Base-by-base conservation (phyloP, 2,329 filamentous ascomycete genomes). In the Biscogniauxia mediterranea region DNA sequence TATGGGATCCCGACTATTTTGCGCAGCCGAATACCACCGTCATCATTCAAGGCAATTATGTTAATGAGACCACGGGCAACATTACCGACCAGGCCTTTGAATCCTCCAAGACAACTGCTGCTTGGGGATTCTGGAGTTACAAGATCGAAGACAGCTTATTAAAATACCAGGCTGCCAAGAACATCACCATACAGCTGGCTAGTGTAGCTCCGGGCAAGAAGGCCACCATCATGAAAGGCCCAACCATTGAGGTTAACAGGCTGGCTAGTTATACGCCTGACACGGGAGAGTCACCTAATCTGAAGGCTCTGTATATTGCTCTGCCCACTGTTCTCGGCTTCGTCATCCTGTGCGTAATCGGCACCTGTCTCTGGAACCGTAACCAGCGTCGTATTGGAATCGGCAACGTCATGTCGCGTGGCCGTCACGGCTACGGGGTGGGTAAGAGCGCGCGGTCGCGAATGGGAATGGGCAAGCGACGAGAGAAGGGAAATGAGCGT, bases 311-410 rank as follows among this genome's bases (percentile, higher is more conserved):
- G 52, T 77, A 78, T 69, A 83, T 87, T 65, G 84, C 79, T 15
- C 76, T 87, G 5, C 84, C 84, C 19, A 73, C 77, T 58, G 74
- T 83, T 20, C 72, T 84, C n/a, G 80, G 79, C 55, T 76, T 80
- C 68, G 73, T 84, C 58, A 54, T 76, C 51, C 62, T 85, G 55
- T 75, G 83, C 64, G 61, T 85, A 67, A 52, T 87, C 75, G 78
- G 88, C 74, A 71, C 86, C 74, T 79, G 82, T 76, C 58, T 88
- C 78, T 85, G 80, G 78, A 84, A 85, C 73, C 76, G 79, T 58
- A 78, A 80, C 68, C 73, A 77, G n/a, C 79, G 84, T 59, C 71
- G 71, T 62, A 83, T 86, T 62, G 74, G 75, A 4, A 69, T 86
- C 54, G 83, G 81, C 57, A 83, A 80, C 68, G 74, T 85, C 73